Evolutionary conservation across 306 rosid species (phyloP).

Genomic region (Sesbania bispinosa): DNA sequence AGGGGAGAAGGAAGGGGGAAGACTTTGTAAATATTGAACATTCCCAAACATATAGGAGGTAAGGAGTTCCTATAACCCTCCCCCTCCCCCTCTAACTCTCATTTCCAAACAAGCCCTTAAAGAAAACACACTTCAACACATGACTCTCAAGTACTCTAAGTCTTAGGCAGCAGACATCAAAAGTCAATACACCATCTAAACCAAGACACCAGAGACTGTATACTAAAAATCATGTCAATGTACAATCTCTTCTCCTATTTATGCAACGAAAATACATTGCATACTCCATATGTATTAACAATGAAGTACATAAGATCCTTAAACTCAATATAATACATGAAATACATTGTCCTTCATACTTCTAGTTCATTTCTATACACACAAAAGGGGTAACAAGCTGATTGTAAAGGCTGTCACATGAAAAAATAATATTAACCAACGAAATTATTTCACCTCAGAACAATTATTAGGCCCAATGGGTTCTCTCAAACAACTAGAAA

Average conservation of each 20-base stretch:
- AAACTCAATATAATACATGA: conserved; percentile 1
- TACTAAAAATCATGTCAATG: conserved; percentile 12
- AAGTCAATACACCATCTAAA: background rate
- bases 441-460: conserved; percentile 69
- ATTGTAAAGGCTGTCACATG: conserved; percentile 12
- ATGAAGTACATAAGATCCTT: conserved; percentile 5
- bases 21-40: too few species aligned
- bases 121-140: too few species aligned
- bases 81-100: too few species aligned
- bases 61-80: too few species aligned
- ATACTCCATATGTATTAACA: conserved; percentile 17
- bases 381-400: background rate
- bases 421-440: background rate
- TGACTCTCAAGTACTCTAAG: background rate
- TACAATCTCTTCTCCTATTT: conserved; percentile 14
- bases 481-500: conserved; percentile 85
- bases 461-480: conserved; percentile 82
- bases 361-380: conserved; percentile 13
- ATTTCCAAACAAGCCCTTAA: too few species aligned
- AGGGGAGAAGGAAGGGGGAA: too few species aligned
- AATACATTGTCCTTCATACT: background rate
- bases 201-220: background rate
- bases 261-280: conserved; percentile 8
- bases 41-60: too few species aligned
- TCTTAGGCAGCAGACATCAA: background rate